Evolutionary conservation across 2,329 filamentous ascomycete genomes (phyloP).

Genomic region (Beauveria varroae): DNA sequence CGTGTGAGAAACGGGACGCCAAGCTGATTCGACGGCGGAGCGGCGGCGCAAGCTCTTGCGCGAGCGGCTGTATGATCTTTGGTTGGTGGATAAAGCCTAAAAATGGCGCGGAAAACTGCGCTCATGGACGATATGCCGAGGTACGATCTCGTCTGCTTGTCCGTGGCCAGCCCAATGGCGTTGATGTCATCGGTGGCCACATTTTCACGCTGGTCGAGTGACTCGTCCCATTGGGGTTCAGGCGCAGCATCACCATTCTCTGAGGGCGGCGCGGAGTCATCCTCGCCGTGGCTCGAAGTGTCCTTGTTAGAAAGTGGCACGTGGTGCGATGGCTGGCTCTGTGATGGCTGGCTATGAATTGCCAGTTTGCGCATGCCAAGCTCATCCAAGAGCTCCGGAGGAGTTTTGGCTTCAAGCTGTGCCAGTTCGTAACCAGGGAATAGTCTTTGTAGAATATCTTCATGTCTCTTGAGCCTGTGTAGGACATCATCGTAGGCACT

Average conservation of each 20-base stretch:
- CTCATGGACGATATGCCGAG: slow-evolving; percentile 58
- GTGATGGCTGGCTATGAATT: neutral
- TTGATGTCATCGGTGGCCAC: slow-evolving; percentile 26
- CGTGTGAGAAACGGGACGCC: slow-evolving; percentile 26
- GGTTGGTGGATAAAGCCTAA: slow-evolving; percentile 24
- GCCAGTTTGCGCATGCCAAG: neutral
- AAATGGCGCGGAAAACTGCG: slow-evolving; percentile 52
- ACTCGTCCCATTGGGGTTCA: slow-evolving; percentile 24
- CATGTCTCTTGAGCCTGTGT: slow-evolving; percentile 18
- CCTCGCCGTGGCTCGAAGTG: slow-evolving; percentile 7
- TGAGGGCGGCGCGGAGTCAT: slow-evolving; percentile 19
- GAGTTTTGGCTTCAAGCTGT: slow-evolving; percentile 17
- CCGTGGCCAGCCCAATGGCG: slow-evolving; percentile 36
- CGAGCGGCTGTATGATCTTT: slow-evolving; percentile 21
- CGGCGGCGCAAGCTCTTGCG: slow-evolving; percentile 18
- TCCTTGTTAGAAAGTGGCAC: slow-evolving; percentile 1
- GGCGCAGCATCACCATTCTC: slow-evolving; percentile 21
- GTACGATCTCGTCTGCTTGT: slow-evolving; percentile 51
- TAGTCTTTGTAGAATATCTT: slow-evolving; percentile 17
- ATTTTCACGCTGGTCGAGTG: slow-evolving; percentile 17
- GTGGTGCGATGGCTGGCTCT: neutral
- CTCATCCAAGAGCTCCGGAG: slow-evolving; percentile 17
- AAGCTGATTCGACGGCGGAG: slow-evolving; percentile 19
- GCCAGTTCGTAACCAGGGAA: slow-evolving; percentile 16
- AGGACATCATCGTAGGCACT: slow-evolving; percentile 21